Base-by-base conservation (phyloP, 2,329 filamentous ascomycete species). In the Beauveria sp. region DNA sequence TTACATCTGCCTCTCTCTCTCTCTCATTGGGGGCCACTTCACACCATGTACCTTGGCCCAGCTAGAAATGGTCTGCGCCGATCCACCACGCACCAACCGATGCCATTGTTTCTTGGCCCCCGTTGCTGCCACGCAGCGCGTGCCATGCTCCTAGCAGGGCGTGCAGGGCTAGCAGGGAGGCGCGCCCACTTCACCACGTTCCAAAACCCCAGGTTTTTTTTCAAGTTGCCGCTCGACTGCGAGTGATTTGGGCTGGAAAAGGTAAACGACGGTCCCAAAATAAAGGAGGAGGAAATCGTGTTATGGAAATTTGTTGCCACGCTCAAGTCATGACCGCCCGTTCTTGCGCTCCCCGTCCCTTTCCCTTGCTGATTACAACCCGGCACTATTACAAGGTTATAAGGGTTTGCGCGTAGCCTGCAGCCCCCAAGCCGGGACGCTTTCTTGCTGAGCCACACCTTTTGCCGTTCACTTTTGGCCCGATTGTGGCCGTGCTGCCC, bases 1-100 rank as follows among this genome's bases (percentile, higher is more conserved):
- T n/a, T 5, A 24, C 56, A 53, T 44, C 22, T n/a, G 37, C 24
- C 34, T 37, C 12, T 34, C 18, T 53, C 5, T 12, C 12, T 30
- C 28, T 22, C 44, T 37, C 34, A 37, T 50, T 41, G 46, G 30
- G 34, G 18, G 14, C 46, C 55, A 51, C 34, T 43, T 22, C 20
- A 37, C 34, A 16, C 34, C 3, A 37, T 37, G 3, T 20, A 54
- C 53, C 40, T 18, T 53, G 28, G 34, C 8, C 18, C 20, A 22
- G n/a, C 9, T 10, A 40, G 46, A 10, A 44, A 46, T 59, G 40
- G 56, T 51, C 44, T 48, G 30, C n/a, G 47, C 47, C 47, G 56
- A 59, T 59, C 56, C 56, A 53, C 40, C 46, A 40, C 56, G n/a
- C 40, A 24, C 37, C 55, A 16, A 46, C 48, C 48, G 40, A 41